Evolutionary conservation across 768 basidiomycete genomes (phyloP), one percentile per base, ranked within the genome.

Genomic region (Roridomyces roridus): DNA sequence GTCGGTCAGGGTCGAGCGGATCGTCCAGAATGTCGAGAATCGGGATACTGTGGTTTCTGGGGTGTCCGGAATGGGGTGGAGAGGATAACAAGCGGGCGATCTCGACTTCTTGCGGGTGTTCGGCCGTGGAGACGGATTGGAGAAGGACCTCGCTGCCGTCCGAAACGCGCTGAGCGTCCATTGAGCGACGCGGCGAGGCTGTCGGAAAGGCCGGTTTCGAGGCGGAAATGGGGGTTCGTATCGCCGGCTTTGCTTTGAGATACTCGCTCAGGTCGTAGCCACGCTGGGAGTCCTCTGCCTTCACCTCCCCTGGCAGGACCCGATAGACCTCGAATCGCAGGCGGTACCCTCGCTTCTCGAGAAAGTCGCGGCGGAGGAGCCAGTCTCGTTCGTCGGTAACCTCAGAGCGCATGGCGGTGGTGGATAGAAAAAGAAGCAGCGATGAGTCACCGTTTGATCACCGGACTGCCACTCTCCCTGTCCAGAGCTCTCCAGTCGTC

Each of bases 131-230:
- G 28, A 45, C 28, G 28, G 43, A 23, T 25, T 45, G 25, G 20
- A 45, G 43, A 23, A 45, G 8, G 43, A 45, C 43, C 41, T 10
- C 10, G 3, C 20, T 15, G 15, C 35, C 36, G n/a, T 55, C 53
- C 1, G 29, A 23, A 12, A 45, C 23, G 10, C 46, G 47, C 15
- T 34, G 4, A 2, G 59, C 59, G 26, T 60, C 59, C 46, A 54
- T 60, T 4, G n/a, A n/a, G n/a, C n/a, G n/a, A n/a, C n/a, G n/a
- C n/a, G n/a, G n/a, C n/a, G n/a, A n/a, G n/a, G 55, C 17, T 3
- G 3, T 36, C 11, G 24, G 11, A 11, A 18, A n/a, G n/a, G n/a
- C n/a, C n/a, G n/a, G n/a, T 51, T 59, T 37, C 15, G 17, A 24
- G 6, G 21, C 6, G 29, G 6, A 7, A 31, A 31, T 14, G 14